A percentile compares a stretch with the other conserved stretches of the same genome.
These are phyloP conservation scores for Sarocladiaceae sp. DNA, from an alignment of 2,329 filamentous ascomycete genomes.

Conservation along the genomic window DNA sequence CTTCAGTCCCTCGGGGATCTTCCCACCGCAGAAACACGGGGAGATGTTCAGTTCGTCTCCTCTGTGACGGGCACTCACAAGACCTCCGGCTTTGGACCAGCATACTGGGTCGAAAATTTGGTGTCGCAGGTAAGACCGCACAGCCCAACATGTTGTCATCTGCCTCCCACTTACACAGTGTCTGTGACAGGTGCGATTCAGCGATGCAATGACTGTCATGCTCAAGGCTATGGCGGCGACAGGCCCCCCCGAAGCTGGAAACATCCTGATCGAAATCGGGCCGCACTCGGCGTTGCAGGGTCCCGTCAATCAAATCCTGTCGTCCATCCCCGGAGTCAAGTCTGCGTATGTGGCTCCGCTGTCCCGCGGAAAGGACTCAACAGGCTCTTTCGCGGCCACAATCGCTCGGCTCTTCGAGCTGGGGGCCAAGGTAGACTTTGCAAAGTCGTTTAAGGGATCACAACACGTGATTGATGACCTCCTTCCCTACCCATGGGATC, in stretches of 20 bases:
- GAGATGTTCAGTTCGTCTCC: not conserved
- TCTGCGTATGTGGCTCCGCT: not conserved
- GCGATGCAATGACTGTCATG: not conserved
- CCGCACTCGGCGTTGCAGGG: constrained; percentile 13
- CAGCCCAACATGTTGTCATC: not conserved
- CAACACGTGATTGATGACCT: constrained; percentile 27
- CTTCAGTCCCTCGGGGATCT: too few relatives aligned
- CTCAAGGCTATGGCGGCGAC: not conserved
- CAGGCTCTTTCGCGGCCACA: not conserved
- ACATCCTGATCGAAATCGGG: constrained; percentile 13
- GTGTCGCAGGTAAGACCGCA: not conserved
- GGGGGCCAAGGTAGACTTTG: not conserved
- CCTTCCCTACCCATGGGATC: constrained; percentile 20
- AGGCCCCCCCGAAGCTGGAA: not conserved
- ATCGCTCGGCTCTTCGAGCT: not conserved
- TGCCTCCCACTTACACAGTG: not conserved
- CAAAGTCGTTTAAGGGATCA: constrained; percentile 12
- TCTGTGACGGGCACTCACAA: not conserved
- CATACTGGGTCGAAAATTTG: constrained; percentile 19
- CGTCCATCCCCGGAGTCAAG: not conserved
- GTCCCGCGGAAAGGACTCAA: not conserved
- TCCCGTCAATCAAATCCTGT: constrained; percentile 10
- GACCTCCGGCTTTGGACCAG: constrained; percentile 1
- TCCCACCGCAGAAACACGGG: too few relatives aligned
- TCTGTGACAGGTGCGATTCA: not conserved